A percentile compares a stretch with the other conserved stretches of the same genome.
Conservation (phyloP, 2,329 filamentous ascomycete genomes). For the Cytospora leucostoma region DNA sequence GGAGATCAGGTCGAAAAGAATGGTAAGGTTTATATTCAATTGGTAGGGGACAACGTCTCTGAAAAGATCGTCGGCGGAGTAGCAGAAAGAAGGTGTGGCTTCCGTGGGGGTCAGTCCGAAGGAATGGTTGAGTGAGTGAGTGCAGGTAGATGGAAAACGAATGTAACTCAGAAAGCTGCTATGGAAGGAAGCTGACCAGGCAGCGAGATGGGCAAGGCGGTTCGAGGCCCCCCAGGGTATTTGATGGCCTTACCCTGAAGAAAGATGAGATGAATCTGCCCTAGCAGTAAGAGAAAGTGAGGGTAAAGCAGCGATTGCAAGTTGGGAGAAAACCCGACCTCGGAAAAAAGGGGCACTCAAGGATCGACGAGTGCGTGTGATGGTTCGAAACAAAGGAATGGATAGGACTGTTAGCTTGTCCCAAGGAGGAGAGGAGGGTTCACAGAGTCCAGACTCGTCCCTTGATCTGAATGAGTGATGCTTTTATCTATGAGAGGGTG, state of each 20-base stretch:
- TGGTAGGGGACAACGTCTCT: not conserved
- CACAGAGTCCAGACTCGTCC: slow-evolving; percentile 5
- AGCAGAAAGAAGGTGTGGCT: slow-evolving; percentile 1
- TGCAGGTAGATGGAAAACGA: not conserved
- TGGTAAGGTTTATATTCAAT: not conserved
- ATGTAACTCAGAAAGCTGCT: not conserved
- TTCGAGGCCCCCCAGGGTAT: slow-evolving; percentile 8
- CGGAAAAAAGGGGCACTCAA: slow-evolving; percentile 9
- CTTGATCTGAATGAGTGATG: slow-evolving; percentile 15
- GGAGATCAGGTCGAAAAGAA: slow-evolving; percentile 2
- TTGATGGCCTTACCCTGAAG: not conserved
- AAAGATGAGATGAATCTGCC: slow-evolving; percentile 3
- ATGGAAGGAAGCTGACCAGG: slow-evolving; percentile 9
- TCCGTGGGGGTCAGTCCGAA: slow-evolving; percentile 7
- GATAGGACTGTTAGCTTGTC: slow-evolving; percentile 10
- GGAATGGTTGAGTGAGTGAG: slow-evolving; percentile 1
- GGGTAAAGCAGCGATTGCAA: slow-evolving; percentile 14
- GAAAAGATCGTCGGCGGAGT: slow-evolving; percentile 8
- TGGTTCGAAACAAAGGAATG: slow-evolving; percentile 23
- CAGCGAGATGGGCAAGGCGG: slow-evolving; percentile 8
- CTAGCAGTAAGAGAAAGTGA: not conserved
- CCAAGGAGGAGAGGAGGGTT: slow-evolving; percentile 10
- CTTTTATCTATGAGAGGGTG: slow-evolving; percentile 10
- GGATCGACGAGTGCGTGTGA: not conserved
- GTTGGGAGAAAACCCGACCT: not conserved